A percentile compares a stretch with the other conserved stretches of the same genome.
These are phyloP conservation scores for Paramecium octaurelia DNA, from an alignment of 73 alveolate genomes.

Conservation along the genomic window DNA sequence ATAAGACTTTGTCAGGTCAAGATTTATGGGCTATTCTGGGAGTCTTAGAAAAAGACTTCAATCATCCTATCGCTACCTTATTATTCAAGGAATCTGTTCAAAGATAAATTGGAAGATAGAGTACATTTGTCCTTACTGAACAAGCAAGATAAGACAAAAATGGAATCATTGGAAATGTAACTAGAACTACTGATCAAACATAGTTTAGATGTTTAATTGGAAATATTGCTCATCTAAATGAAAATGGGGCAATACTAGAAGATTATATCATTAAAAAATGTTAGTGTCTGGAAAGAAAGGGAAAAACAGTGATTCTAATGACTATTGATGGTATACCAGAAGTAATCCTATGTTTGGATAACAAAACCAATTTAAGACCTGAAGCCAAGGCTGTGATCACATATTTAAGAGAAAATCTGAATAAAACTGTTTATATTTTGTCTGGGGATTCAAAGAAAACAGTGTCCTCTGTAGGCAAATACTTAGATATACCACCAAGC, in stretches of 20 bases:
- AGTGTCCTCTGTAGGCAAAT: constrained; percentile 35
- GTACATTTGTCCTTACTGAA: constrained; percentile 33
- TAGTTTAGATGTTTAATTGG: constrained; percentile 31
- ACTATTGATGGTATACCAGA: neutral
- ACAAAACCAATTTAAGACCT: constrained; percentile 54
- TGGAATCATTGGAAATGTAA: constrained; percentile 38
- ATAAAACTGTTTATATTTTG: constrained; percentile 25
- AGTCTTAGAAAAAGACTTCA: constrained; percentile 50
- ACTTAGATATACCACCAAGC: constrained; percentile 26
- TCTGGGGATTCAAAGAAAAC: constrained; percentile 57
- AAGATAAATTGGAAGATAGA: constrained; percentile 15
- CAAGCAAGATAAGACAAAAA: neutral
- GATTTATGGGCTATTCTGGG: constrained; percentile 58
- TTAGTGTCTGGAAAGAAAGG: neutral
- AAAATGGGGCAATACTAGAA: neutral
- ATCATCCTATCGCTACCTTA: constrained; percentile 56
- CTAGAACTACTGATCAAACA: constrained; percentile 27
- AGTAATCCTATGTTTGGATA: constrained; percentile 23
- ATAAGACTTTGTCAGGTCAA: neutral
- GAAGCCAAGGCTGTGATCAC: constrained; percentile 53
- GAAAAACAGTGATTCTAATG: constrained; percentile 38
- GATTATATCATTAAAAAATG: neutral
- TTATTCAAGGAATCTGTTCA: constrained; percentile 52
- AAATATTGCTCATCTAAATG: neutral
- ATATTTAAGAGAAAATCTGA: constrained; percentile 18